Evolutionary conservation across 2,329 filamentous ascomycete genomes (phyloP), one percentile per base, ranked within the genome.

Genomic region (Raffaelea arxii): DNA sequence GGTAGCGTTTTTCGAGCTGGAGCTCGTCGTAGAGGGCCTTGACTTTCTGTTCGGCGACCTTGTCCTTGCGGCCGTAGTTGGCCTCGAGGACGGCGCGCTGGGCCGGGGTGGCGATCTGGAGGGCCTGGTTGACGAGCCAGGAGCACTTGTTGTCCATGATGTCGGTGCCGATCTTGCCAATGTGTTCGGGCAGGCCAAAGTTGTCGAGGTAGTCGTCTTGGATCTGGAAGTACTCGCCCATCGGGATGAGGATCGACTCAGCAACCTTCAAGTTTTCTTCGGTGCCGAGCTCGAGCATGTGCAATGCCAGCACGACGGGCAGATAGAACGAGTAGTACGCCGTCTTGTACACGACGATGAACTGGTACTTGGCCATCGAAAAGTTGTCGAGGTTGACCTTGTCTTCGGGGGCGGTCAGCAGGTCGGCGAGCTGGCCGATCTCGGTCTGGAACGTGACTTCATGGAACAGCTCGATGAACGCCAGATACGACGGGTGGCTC

Each of bases 131-230:
- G 67, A 98, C 78, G 50, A 98, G 73, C 92, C 92, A 98, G 37
- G 87, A 94, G 77, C 92, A 98, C 78, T 98, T 98, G 79, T 98
- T 98, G 72, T 98, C 92, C 75, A 90, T 83, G 66, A 98, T 98
- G 62, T 98, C 92, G 50, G 92, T 98, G 55, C 92, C 92, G 55
- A 97, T 95, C 80, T 98, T 98, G 67, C 92, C 92, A 63, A 98
- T 92, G 60, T 89, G 79, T 59, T 88, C 80, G 35, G 92, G 89
- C 57, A 91, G 82, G 58, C 91, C 92, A 62, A 92, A 98, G 71
- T 94, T 94, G 75, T 98, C 92, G 45, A 98, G 86, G 71, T 92
- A 98, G 73, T 98, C 92, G 66, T 98, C 92, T 69, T 98, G 92
- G 54, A 95, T 80, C 71, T 98, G 92, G 78, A 98, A 98, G 75